Evolutionary conservation across 1,284 basidiomycete species (phyloP).

Genomic region (Papiliotrema flavescens): DNA sequence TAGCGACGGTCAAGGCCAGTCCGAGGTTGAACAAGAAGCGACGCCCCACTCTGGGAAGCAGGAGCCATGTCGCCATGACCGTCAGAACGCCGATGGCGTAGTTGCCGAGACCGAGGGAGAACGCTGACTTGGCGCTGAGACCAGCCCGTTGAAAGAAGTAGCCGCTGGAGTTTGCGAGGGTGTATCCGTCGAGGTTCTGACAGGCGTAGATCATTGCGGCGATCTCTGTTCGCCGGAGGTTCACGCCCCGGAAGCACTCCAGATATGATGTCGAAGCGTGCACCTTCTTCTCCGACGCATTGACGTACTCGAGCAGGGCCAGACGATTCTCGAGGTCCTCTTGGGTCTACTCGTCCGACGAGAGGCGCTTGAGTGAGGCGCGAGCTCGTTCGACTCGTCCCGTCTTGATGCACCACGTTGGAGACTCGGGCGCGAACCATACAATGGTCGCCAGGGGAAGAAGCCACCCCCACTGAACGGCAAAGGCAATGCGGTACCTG

Average conservation of each 20-base stretch:
- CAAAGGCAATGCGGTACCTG: conserved; percentile 31
- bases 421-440: conserved; percentile 27
- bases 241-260: conserved; percentile 48
- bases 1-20: conserved; percentile 18
- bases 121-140: too few species aligned
- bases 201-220: conserved; percentile 31
- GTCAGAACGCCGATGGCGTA: too few species aligned
- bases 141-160: conserved; percentile 11
- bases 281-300: conserved; percentile 36
- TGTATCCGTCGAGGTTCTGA: conserved; percentile 24
- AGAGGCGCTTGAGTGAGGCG: conserved; percentile 4
- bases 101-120: too few species aligned
- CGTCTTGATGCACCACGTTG: conserved; percentile 17
- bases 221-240: conserved; percentile 49
- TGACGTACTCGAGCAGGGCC: conserved; percentile 31
- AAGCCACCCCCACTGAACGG: conserved; percentile 34
- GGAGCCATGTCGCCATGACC: too few species aligned
- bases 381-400: neutral
- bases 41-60: too few species aligned
- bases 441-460: conserved; percentile 36
- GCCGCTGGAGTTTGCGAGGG: conserved; percentile 2
- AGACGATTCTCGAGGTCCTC: conserved; percentile 1
- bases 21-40: conserved; percentile 6
- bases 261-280: conserved; percentile 34
- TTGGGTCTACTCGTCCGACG: conserved; percentile 3